phyloP scores from a whole-genome alignment of 2,329 filamentous ascomycete species.

The Paecilomyces sp. region DNA sequence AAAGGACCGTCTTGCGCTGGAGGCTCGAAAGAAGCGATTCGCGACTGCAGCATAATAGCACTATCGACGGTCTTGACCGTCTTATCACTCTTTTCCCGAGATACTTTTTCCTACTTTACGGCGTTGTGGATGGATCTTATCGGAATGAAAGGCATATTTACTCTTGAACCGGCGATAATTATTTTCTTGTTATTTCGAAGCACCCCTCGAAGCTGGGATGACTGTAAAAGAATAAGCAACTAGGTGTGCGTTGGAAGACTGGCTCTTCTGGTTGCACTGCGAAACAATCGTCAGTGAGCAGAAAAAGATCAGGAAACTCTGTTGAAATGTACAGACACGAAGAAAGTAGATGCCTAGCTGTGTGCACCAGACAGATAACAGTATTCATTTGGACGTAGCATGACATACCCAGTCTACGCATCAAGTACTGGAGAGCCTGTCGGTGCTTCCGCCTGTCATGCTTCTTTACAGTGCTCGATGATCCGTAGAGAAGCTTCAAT shows the following conservation, averaged over 20 bases:
- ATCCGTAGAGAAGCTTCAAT: neutral
- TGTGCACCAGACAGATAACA: neutral
- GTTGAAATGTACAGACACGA: neutral
- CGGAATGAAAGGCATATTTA: conserved; percentile 1
- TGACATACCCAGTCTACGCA: too few relatives aligned
- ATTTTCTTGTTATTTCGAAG: neutral
- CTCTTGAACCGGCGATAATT: neutral
- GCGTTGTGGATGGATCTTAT: neutral
- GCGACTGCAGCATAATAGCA: conserved; percentile 20
- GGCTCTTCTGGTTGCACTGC: neutral
- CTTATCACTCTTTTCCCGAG: neutral
- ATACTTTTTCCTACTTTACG: neutral
- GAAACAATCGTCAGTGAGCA: neutral
- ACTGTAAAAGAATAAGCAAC: neutral
- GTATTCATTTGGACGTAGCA: too few relatives aligned
- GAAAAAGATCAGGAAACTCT: neutral
- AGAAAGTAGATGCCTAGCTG: neutral
- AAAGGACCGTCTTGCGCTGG: conserved; percentile 36
- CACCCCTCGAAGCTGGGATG: neutral
- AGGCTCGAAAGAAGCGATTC: conserved; percentile 44
- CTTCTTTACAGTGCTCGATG: neutral
- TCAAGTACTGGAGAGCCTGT: too few relatives aligned
- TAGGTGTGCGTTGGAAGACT: neutral
- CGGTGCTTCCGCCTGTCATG: neutral
- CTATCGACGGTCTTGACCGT: neutral